Base-by-base conservation (phyloP, 306 rosid species). In the Arachis stenosperma region DNA sequence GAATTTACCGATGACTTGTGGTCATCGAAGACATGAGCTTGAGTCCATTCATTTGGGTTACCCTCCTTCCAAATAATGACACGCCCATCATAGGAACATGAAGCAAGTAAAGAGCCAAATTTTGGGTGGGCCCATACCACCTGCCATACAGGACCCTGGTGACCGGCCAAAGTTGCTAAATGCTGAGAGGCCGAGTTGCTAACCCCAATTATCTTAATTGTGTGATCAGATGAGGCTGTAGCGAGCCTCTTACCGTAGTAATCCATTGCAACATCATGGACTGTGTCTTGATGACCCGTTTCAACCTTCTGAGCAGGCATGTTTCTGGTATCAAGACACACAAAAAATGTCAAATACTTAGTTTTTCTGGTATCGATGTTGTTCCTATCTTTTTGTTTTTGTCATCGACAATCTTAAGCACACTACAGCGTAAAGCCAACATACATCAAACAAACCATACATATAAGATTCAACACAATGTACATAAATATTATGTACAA, bases 81-180 rank as follows among this genome's bases (percentile, higher is more conserved):
- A 0, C 82, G 90, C 6, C 97, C 96, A 13, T 87, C 97, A 60
- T 79, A 91, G 12, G 97, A 89, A 72, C 92, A 89, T 0, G 97
- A 91, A 68, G 96, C 93, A 44, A 89, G 87, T 2, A 91, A 73
- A 11, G 92, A 89, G 61, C 97, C 95, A 0, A 91, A 91, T 69
- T 89, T 91, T 0, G 97, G 97, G 79, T 91, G 95, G 56, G 97
- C 97, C 97, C 97, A 89, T 3, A 53, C 84, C 5, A 86, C 93
- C 80, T 91, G 90, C 96, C 96, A 89, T 27, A 91, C 96, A 52
- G 96, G 90, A 42, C 97, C 97, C 82, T 87, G 92, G 63, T 91
- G 91, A 84, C 97, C 92, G 0, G 85, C 69, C 42, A 91, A 73
- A 2, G 96, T 89, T 5, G 92, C 92, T 12, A 91, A 86, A 86